phyloP scores from a whole-genome alignment of 225 moss, liverwort and hornwort species.

The Takakia lepidozioides region DNA sequence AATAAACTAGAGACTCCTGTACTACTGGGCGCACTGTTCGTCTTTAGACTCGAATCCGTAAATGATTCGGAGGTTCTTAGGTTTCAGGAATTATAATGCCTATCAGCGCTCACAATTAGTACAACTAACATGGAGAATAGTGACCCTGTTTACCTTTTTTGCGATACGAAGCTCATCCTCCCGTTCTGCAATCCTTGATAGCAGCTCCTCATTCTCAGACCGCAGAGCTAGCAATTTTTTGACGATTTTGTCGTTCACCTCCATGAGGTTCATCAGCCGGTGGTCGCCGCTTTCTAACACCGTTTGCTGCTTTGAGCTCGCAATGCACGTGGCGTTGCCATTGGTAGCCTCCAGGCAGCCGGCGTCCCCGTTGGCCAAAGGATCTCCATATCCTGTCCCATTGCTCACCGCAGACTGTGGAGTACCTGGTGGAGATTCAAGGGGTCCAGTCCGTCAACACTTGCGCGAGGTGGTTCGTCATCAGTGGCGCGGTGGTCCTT shows the following conservation, averaged over 20 bases:
- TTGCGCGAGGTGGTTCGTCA: neutral
- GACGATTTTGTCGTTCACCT: slow-evolving; percentile 2
- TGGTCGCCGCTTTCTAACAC: neutral
- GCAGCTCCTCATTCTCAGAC: slow-evolving; percentile 6
- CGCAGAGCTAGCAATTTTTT: neutral
- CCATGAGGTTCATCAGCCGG: neutral
- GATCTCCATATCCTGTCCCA: neutral
- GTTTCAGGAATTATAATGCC: neutral
- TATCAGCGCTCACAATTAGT: neutral
- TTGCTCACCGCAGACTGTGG: neutral
- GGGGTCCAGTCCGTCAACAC: neutral
- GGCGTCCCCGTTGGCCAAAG: neutral
- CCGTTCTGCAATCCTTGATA: neutral
- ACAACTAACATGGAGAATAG: neutral
- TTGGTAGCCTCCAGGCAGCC: neutral
- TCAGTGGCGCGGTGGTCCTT: neutral
- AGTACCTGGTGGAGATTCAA: neutral
- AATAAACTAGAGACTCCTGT: no score
- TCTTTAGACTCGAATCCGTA: neutral
- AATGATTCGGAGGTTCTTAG: neutral
- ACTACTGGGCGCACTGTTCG: no score
- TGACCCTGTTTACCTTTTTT: slow-evolving; percentile 2
- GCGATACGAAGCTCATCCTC: slow-evolving; percentile 1
- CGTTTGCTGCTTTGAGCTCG: neutral
- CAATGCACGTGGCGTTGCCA: neutral